Percentiles rank a stretch among this genome's conserved stretches.
Conservation (phyloP, 805 yeast species). For the Saturnispora galanensis region DNA sequence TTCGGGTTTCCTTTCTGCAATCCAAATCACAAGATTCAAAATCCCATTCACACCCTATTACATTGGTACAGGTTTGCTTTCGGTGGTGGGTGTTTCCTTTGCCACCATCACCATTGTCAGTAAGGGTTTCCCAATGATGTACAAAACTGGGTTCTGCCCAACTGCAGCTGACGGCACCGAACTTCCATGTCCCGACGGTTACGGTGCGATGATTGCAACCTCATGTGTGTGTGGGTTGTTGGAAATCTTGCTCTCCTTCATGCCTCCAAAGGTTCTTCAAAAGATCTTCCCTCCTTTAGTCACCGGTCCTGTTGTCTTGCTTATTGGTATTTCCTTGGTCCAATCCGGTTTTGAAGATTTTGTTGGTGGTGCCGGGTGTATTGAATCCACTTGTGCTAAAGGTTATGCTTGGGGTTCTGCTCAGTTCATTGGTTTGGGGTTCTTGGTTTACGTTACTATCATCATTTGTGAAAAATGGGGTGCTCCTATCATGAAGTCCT, state of each 20-base stretch:
- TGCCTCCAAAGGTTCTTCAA: constrained; percentile 65
- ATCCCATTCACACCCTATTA: constrained; percentile 64
- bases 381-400: constrained; percentile 37
- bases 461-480: constrained; percentile 79
- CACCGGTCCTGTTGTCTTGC: constrained; percentile 85
- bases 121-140: constrained; percentile 78
- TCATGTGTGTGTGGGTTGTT: constrained; percentile 67
- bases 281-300: constrained; percentile 80
- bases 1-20: constrained; percentile 56
- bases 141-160: constrained; percentile 59
- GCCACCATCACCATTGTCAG: constrained; percentile 77
- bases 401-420: constrained; percentile 73
- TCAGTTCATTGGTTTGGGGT: constrained; percentile 77
- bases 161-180: constrained; percentile 50
- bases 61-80: constrained; percentile 80
- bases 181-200: constrained; percentile 82
- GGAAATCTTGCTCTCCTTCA: constrained; percentile 63
- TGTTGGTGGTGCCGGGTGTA: constrained; percentile 75
- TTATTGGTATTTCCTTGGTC: constrained; percentile 68
- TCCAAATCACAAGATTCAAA: constrained; percentile 78
- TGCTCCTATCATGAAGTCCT: constrained; percentile 87
- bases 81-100: constrained; percentile 88
- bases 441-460: constrained; percentile 66
- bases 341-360: constrained; percentile 72
- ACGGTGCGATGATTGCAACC: constrained; percentile 79